Percentiles rank a stretch among this genome's conserved stretches.
Conservation (phyloP, 2,329 filamentous ascomycete species). For the Fusarium acutatum region DNA sequence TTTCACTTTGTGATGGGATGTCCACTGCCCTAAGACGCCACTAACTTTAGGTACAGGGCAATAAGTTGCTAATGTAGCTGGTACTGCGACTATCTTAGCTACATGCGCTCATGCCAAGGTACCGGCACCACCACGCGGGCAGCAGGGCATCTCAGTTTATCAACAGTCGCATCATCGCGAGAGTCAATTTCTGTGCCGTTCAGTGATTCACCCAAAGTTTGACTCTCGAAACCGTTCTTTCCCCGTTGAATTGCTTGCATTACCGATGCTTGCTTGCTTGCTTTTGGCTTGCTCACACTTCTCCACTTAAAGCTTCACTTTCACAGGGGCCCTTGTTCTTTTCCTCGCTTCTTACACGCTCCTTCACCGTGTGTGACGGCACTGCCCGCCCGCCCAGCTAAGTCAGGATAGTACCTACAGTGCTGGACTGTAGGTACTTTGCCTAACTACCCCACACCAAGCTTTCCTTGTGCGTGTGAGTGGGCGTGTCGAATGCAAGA, state of each 20-base stretch:
- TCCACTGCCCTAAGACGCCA: conserved; percentile 26
- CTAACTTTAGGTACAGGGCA: background rate
- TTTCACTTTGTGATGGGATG: conserved; percentile 21
- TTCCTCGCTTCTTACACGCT: conserved; percentile 32
- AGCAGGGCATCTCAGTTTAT: conserved; percentile 3
- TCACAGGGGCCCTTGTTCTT: conserved; percentile 20
- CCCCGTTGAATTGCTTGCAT: conserved; percentile 34
- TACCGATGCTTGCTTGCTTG: conserved; percentile 34
- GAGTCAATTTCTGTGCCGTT: conserved; percentile 5
- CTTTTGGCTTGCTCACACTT: conserved; percentile 23
- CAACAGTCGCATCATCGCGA: conserved; percentile 8
- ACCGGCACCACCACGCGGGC: conserved; percentile 25
- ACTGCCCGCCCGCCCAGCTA: conserved; percentile 40
- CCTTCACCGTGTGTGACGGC: conserved; percentile 40
- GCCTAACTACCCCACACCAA: conserved; percentile 39
- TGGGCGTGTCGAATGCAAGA: conserved; percentile 23
- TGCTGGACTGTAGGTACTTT: background rate
- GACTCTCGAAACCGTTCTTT: conserved; percentile 2
- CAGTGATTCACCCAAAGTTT: background rate
- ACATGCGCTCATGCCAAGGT: conserved; percentile 25
- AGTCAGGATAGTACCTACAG: conserved; percentile 18
- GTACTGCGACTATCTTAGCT: conserved; percentile 16
- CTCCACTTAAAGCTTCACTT: conserved; percentile 28
- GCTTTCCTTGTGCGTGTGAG: conserved; percentile 40
- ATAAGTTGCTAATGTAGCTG: background rate